Evolutionary conservation across 345 rosid genomes (phyloP).

Genomic region (Boechera retrofracta): DNA sequence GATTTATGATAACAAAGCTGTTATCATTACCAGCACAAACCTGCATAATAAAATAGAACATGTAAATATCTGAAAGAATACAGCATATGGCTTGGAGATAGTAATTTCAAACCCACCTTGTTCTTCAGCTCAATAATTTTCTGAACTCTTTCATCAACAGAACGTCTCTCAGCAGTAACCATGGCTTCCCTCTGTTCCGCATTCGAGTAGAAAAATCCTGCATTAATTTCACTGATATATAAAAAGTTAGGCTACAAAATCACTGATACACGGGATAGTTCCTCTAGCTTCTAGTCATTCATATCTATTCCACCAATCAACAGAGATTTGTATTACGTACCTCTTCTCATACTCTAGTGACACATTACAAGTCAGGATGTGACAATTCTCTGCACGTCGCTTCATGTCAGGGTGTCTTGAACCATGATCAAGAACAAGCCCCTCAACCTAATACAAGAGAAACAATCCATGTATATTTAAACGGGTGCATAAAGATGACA

Average conservation of each 20-base stretch:
- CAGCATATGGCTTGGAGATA: constrained; percentile 1
- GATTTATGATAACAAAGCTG: constrained; percentile 88
- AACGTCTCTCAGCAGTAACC: constrained; percentile 93
- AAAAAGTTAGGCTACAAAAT: constrained; percentile 49
- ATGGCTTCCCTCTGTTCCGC: constrained; percentile 98
- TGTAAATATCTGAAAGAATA: constrained; percentile 12
- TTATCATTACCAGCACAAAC: constrained; percentile 83
- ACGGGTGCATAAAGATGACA: neutral
- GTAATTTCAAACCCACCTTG: constrained; percentile 53
- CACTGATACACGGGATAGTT: neutral
- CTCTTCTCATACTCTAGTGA: constrained; percentile 97
- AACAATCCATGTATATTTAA: constrained; percentile 10
- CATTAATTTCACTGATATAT: constrained; percentile 84
- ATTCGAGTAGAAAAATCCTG: constrained; percentile 98
- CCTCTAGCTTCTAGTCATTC: constrained; percentile 16
- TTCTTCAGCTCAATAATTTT: constrained; percentile 89
- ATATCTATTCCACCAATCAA: constrained; percentile 3
- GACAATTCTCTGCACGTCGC: constrained; percentile 92
- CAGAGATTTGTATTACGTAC: constrained; percentile 41
- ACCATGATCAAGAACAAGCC: constrained; percentile 98
- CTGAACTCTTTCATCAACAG: constrained; percentile 85
- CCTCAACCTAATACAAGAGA: constrained; percentile 71
- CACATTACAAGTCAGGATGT: constrained; percentile 92
- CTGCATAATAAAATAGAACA: constrained; percentile 50
- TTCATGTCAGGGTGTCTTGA: constrained; percentile 99